phyloP scores from a whole-genome alignment of 495 filamentous ascomycete species.

The Friedmanniomyces endolithicus region DNA sequence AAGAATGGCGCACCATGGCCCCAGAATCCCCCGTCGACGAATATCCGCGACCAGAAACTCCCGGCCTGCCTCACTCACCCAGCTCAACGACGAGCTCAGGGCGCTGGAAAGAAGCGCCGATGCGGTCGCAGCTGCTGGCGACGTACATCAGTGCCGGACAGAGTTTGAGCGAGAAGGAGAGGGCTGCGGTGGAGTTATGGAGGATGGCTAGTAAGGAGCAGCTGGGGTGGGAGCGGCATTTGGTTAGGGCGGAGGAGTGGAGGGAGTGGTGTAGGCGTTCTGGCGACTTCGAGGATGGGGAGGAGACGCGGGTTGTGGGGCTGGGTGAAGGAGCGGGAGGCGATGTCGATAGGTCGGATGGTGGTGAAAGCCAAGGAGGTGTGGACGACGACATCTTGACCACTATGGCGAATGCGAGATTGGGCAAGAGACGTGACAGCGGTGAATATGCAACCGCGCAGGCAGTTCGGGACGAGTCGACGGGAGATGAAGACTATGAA shows the following conservation, averaged over 20 bases:
- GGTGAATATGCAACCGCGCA: not conserved
- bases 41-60: not conserved
- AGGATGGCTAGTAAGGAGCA: not conserved
- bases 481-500: not conserved
- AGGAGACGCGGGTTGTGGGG: not conserved
- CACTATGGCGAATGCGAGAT: not conserved
- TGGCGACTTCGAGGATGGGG: not conserved
- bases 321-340: not conserved
- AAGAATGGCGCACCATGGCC: not conserved
- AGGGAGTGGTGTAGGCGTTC: not conserved
- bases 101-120: not conserved
- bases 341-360: not conserved
- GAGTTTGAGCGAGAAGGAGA: not conserved
- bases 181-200: conserved; percentile 1
- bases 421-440: not conserved
- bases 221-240: not conserved
- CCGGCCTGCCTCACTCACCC: not conserved
- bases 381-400: not conserved
- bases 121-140: conserved; percentile 3
- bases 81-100: not conserved
- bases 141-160: not conserved
- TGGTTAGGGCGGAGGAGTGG: not conserved
- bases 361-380: not conserved
- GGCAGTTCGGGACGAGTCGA: not conserved
- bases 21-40: not conserved